Percentiles rank a stretch among this genome's conserved stretches.
Conservation (phyloP, 1,139 yeast genomes). For the Pichia cactophila region DNA sequence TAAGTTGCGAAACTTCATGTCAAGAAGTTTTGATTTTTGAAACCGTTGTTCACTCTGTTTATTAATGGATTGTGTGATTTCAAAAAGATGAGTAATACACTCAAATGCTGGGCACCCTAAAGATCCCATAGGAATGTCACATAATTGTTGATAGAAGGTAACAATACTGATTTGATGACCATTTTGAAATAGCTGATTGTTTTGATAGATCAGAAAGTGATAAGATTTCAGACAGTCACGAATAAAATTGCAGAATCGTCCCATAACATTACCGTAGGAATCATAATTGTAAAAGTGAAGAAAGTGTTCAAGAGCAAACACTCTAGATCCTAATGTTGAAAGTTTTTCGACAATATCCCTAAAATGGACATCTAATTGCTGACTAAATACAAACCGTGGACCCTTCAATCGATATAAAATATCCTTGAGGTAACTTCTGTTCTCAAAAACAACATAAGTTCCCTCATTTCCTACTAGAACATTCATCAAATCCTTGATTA, state of each 20-base stretch:
- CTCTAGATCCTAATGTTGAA: constrained; percentile 56
- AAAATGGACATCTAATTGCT: constrained; percentile 65
- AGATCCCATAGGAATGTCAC: neutral
- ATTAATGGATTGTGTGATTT: constrained; percentile 42
- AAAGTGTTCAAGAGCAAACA: constrained; percentile 47
- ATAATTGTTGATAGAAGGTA: constrained; percentile 37
- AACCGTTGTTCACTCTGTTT: constrained; percentile 31
- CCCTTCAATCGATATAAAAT: constrained; percentile 42
- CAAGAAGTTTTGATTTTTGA: constrained; percentile 24
- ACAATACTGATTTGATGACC: constrained; percentile 37
- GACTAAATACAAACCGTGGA: constrained; percentile 69
- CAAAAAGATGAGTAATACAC: constrained; percentile 51
- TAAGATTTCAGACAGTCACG: constrained; percentile 39
- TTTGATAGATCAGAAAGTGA: neutral
- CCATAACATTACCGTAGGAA: constrained; percentile 64
- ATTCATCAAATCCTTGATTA: constrained; percentile 62
- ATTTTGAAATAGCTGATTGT: neutral
- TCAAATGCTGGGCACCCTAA: constrained; percentile 26
- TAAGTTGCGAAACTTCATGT: constrained; percentile 32
- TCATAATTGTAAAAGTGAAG: constrained; percentile 47
- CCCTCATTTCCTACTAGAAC: constrained; percentile 79
- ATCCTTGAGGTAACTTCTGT: constrained; percentile 44
- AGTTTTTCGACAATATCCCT: constrained; percentile 64
- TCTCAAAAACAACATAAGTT: constrained; percentile 60
- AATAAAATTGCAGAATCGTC: constrained; percentile 60